Conservation (phyloP, 1,284 basidiomycete species). For the Cryptococcus depauperatus region DNA sequence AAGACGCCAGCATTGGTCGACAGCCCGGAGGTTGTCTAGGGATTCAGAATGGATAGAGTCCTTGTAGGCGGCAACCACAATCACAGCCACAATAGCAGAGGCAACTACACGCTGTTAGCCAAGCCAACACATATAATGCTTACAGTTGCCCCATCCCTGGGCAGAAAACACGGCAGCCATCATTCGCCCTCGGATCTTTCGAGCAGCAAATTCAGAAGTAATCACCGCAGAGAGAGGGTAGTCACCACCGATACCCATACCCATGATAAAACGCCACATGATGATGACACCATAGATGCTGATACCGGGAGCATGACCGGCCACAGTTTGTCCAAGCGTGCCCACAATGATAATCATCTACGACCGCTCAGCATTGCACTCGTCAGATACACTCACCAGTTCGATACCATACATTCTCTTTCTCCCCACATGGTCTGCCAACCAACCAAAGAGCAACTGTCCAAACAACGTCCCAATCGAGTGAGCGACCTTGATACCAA, state of each 20-base stretch:
- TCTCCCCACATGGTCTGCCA: constrained; percentile 46
- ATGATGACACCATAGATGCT: constrained; percentile 64
- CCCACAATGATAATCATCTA: constrained; percentile 44
- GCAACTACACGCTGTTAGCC: constrained; percentile 5
- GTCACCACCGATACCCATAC: constrained; percentile 52
- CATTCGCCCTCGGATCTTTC: constrained; percentile 54
- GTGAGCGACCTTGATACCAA: constrained; percentile 60
- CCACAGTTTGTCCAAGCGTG: constrained; percentile 48
- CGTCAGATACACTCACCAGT: constrained; percentile 31
- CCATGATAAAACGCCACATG: constrained; percentile 55
- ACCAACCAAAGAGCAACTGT: constrained; percentile 47
- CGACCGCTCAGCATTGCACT: neutral
- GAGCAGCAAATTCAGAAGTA: constrained; percentile 63
- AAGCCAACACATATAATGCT: constrained; percentile 3
- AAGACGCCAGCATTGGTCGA: constrained; percentile 50
- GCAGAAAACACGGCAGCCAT: constrained; percentile 49
- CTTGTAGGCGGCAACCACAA: constrained; percentile 64
- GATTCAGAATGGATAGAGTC: constrained; percentile 51
- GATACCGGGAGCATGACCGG: constrained; percentile 55
- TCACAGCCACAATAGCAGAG: constrained; percentile 61
- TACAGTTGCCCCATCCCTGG: constrained; percentile 50
- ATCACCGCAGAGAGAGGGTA: constrained; percentile 52
- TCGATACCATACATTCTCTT: constrained; percentile 49
- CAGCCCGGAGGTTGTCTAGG: constrained; percentile 33
- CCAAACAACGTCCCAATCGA: constrained; percentile 48